Conservation (phyloP, 1,284 basidiomycete species). For the Termitomyces sp. region DNA sequence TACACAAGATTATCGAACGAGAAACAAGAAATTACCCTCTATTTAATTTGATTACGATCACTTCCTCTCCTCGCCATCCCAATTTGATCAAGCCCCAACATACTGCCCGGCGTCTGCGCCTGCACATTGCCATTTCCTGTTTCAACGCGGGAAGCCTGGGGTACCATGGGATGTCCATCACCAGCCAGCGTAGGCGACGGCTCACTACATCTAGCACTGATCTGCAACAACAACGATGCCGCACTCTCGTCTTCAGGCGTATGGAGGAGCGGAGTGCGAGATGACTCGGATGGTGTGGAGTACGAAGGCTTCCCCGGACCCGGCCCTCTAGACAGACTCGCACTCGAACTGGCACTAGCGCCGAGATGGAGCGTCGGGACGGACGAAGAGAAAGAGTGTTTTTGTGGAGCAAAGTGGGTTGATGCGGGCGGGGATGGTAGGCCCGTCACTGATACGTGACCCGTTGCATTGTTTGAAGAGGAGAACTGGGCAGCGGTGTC, state of each 20-base stretch:
- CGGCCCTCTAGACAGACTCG: not conserved
- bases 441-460: constrained; percentile 20
- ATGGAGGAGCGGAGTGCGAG: constrained; percentile 23
- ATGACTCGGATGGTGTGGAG: not conserved
- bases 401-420: constrained; percentile 29
- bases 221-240: constrained; percentile 61
- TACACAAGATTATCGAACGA: no score
- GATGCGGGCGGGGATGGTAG: constrained; percentile 43
- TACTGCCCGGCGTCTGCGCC: constrained; percentile 18
- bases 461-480: not conserved
- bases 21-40: no score
- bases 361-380: constrained; percentile 31
- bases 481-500: constrained; percentile 9
- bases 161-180: constrained; percentile 8
- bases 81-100: constrained; percentile 15
- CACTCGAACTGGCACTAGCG: constrained; percentile 8
- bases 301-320: not conserved
- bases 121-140: not conserved
- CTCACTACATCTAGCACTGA: constrained; percentile 32
- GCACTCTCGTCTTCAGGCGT: constrained; percentile 68
- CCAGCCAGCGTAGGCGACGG: constrained; percentile 26
- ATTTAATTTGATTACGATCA: no score
- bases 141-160: constrained; percentile 5
- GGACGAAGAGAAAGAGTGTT: constrained; percentile 19
- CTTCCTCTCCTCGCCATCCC: not conserved